Conservation (phyloP, 2,329 filamentous ascomycete genomes). For the Nemania bipapillata region DNA sequence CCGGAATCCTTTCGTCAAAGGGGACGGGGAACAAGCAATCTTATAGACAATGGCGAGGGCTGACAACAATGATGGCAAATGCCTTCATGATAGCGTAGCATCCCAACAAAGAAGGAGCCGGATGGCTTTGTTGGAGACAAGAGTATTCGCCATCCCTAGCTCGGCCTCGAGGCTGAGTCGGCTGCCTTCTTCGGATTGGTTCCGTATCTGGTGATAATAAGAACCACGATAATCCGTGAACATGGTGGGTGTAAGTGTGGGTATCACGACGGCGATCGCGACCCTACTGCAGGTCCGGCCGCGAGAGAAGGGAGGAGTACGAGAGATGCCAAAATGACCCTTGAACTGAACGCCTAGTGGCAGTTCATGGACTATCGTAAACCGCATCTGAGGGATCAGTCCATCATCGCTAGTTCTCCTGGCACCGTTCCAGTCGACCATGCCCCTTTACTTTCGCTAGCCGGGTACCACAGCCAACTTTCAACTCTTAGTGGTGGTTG, state of each 20-base stretch:
- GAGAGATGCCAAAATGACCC: slow-evolving; percentile 17
- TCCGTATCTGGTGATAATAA: slow-evolving; percentile 15
- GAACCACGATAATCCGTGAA: slow-evolving; percentile 6
- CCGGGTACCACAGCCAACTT: slow-evolving; percentile 2
- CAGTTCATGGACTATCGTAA: not conserved
- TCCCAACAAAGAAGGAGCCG: slow-evolving; percentile 24
- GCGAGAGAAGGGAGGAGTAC: not conserved
- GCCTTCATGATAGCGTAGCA: slow-evolving; percentile 9
- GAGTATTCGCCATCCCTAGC: slow-evolving; percentile 15
- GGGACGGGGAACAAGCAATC: slow-evolving; percentile 20
- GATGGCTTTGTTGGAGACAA: slow-evolving; percentile 7
- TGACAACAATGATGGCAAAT: not conserved
- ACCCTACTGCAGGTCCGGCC: slow-evolving; percentile 29
- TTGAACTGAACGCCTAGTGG: slow-evolving; percentile 10
- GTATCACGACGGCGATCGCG: slow-evolving; percentile 32
- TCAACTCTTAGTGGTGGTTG: too few relatives aligned
- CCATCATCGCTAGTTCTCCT: not conserved
- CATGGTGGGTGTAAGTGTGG: slow-evolving; percentile 30
- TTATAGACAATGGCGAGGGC: slow-evolving; percentile 30
- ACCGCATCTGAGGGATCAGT: slow-evolving; percentile 10
- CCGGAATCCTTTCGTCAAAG: not conserved
- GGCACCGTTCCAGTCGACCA: not conserved
- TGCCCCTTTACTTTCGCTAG: not conserved
- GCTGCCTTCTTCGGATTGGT: slow-evolving; percentile 30
- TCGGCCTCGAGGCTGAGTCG: slow-evolving; percentile 20